Conservation (phyloP, 257 asterid genomes). For the Solanum chaucha region DNA sequence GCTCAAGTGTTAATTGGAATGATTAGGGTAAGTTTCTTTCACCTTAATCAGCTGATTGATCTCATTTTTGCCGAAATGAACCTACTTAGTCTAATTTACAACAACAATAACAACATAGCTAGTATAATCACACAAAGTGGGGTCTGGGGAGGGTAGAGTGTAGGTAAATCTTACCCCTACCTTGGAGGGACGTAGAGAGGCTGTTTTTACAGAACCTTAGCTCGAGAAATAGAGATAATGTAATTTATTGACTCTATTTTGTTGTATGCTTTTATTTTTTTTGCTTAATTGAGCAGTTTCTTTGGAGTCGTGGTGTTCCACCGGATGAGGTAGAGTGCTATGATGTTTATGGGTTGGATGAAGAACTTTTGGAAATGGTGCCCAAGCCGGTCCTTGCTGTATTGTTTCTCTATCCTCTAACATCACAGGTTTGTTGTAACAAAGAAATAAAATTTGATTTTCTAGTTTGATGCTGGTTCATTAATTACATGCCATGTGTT, state of each 20-base stretch:
- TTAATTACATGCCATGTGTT: not conserved
- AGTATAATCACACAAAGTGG: not conserved
- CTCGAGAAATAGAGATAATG: not conserved
- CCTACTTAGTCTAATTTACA: not conserved
- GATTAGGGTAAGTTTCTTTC: not conserved
- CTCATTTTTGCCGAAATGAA: not conserved
- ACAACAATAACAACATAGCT: not conserved
- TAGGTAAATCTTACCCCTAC: not conserved
- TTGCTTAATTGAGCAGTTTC: conserved; percentile 39
- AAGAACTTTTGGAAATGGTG: conserved; percentile 82
- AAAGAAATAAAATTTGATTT: not conserved
- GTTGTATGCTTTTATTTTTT: not conserved
- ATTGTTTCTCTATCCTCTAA: conserved; percentile 73
- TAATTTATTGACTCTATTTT: not conserved
- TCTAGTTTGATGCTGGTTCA: not conserved
- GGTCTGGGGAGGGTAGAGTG: not conserved
- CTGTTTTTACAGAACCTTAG: not conserved
- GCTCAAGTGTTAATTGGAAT: not conserved
- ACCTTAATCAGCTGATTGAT: not conserved
- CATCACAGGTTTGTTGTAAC: conserved; percentile 40
- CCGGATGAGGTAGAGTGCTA: conserved; percentile 73
- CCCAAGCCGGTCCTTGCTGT: conserved; percentile 93
- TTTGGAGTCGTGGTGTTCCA: conserved; percentile 86
- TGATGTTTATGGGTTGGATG: conserved; percentile 95
- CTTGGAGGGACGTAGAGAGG: not conserved